Evolutionary conservation across 1,284 basidiomycete species (phyloP).

Genomic region (Sporisorium exsertum): DNA sequence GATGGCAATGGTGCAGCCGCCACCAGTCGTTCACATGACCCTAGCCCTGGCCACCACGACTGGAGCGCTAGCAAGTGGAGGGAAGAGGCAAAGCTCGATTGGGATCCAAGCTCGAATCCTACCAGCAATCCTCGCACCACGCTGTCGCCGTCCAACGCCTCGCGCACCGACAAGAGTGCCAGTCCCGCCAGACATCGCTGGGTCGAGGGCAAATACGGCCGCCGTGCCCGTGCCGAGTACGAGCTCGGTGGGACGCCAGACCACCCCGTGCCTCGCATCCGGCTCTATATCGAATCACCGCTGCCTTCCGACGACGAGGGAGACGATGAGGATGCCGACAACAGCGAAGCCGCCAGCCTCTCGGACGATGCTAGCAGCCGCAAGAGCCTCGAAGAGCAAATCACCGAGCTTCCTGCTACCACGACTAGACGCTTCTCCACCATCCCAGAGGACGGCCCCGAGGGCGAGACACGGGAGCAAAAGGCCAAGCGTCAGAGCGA

Average conservation of each 20-base stretch:
- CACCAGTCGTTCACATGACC: conserved; percentile 25
- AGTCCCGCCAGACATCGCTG: conserved; percentile 50
- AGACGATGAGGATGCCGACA: conserved; percentile 15
- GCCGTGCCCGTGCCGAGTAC: conserved; percentile 70
- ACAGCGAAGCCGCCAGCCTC: conserved; percentile 16
- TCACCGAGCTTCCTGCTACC: conserved; percentile 41
- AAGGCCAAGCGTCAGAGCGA: conserved; percentile 44
- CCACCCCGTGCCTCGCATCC: conserved; percentile 69
- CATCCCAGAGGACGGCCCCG: conserved; percentile 49
- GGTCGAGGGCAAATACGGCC: conserved; percentile 62
- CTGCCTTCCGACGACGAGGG: conserved; percentile 57
- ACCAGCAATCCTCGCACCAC: conserved; percentile 5
- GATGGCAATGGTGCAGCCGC: not conserved
- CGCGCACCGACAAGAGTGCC: conserved; percentile 18
- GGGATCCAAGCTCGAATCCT: conserved; percentile 34
- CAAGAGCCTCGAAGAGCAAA: conserved; percentile 47
- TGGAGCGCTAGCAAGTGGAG: conserved; percentile 47
- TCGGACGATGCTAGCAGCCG: conserved; percentile 40
- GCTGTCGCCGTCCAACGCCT: conserved; percentile 13
- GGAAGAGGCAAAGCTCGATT: conserved; percentile 46
- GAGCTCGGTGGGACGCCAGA: conserved; percentile 69
- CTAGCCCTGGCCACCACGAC: conserved; percentile 42
- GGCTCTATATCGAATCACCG: conserved; percentile 65
- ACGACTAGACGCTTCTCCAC: conserved; percentile 34
- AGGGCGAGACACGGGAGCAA: conserved; percentile 47